Percentiles rank a stretch among this genome's conserved stretches.
Evolutionary conservation across 306 rosid species (phyloP).

Genomic region (Casuarina glauca): DNA sequence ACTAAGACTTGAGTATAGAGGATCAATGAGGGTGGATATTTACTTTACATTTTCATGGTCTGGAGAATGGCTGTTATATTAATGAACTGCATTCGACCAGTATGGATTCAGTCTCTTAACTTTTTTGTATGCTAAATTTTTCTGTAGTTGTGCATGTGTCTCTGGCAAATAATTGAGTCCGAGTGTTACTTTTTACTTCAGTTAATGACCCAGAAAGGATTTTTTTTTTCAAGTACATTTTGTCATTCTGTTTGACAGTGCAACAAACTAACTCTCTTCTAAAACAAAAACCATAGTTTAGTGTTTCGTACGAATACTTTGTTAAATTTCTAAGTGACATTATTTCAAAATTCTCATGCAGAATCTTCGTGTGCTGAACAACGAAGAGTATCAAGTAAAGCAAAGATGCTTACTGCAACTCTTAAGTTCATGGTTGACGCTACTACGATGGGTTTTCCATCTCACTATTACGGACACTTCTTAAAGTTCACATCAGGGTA

Average conservation of each 20-base stretch:
- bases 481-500: constrained; percentile 62
- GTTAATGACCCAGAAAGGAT: not conserved
- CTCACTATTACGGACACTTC: constrained; percentile 47
- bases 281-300: not conserved
- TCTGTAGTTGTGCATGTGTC: not conserved
- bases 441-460: constrained; percentile 48
- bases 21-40: not conserved
- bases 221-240: not conserved
- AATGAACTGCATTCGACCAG: not conserved
- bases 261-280: not conserved
- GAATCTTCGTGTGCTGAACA: constrained; percentile 40
- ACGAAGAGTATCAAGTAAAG: constrained; percentile 42
- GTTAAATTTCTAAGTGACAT: constrained; percentile 18
- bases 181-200: not conserved
- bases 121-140: not conserved
- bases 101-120: not conserved
- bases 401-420: constrained; percentile 73
- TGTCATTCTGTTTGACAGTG: not conserved
- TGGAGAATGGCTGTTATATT: not conserved
- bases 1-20: not conserved
- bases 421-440: constrained; percentile 75
- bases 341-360: constrained; percentile 31
- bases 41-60: not conserved
- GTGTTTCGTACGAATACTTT: not conserved
- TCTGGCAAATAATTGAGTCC: not conserved